A percentile compares a stretch with the other conserved stretches of the same genome.
These are phyloP conservation scores for Coffea humblotiana DNA, from an alignment of 305 asterid species.

Conservation along the genomic window DNA sequence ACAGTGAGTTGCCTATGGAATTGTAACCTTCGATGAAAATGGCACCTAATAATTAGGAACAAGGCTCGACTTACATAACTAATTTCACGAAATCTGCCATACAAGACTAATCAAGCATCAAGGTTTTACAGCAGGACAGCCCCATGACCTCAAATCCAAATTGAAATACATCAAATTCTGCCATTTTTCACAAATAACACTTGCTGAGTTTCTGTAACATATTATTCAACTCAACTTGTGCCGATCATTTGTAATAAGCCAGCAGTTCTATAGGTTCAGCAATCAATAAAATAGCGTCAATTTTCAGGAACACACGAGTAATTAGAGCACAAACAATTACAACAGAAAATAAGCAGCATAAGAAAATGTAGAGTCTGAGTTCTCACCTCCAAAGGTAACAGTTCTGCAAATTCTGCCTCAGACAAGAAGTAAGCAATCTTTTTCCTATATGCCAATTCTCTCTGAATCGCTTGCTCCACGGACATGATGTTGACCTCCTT, in stretches of 20 bases:
- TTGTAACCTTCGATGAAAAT: no score
- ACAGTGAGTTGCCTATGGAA: no score
- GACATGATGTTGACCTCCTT: conserved; percentile 20
- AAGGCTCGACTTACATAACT: no score
- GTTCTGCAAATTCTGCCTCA: not conserved
- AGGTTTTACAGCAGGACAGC: no score
- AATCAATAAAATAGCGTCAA: not conserved
- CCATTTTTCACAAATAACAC: not conserved
- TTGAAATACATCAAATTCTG: not conserved
- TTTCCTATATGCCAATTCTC: conserved; percentile 27
- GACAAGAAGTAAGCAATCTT: conserved; percentile 23
- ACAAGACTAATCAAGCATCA: no score
- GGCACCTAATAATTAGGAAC: no score
- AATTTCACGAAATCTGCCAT: no score
- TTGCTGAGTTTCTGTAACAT: not conserved
- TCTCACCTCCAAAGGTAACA: conserved; percentile 29
- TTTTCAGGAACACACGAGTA: not conserved
- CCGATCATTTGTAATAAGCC: no score
- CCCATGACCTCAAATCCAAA: not conserved
- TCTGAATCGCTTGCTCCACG: conserved; percentile 25
- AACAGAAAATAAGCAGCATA: not conserved
- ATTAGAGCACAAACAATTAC: not conserved
- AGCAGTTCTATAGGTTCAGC: not conserved
- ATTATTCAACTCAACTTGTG: not conserved
- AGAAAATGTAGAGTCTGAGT: not conserved